phyloP scores from a whole-genome alignment of 371 early-diverging fungal species.

The Mucor velutinosus region DNA sequence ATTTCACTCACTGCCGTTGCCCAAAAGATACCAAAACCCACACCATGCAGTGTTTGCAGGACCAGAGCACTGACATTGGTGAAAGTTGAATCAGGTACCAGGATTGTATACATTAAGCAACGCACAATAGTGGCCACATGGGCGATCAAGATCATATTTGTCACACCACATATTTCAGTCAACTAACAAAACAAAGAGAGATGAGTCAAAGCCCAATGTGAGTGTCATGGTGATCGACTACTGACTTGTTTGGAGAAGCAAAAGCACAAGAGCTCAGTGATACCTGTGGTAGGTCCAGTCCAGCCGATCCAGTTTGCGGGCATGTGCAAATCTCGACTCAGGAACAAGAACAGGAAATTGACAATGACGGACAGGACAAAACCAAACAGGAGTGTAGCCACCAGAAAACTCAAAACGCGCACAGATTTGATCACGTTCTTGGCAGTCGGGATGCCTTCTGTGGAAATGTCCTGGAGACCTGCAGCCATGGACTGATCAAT shows the following conservation, averaged over 20 bases:
- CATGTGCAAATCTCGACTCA: constrained; percentile 40
- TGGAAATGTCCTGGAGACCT: constrained; percentile 4
- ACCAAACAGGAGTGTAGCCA: constrained; percentile 40
- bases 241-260: constrained; percentile 39
- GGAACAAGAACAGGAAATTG: constrained; percentile 44
- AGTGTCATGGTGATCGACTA: background rate
- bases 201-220: background rate
- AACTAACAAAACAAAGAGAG: constrained; percentile 16
- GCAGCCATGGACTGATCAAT: constrained; percentile 31
- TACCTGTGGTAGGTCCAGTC: constrained; percentile 45
- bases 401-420: constrained; percentile 35
- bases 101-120: constrained; percentile 37
- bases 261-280: constrained; percentile 26
- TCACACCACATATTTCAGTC: constrained; percentile 43
- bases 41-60: constrained; percentile 46
- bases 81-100: constrained; percentile 32
- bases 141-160: constrained; percentile 42
- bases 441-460: constrained; percentile 23
- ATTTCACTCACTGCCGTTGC: constrained; percentile 36
- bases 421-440: constrained; percentile 27
- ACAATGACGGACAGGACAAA: constrained; percentile 42
- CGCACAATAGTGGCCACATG: constrained; percentile 44
- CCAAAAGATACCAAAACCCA: constrained; percentile 43
- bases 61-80: constrained; percentile 39
- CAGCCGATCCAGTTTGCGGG: constrained; percentile 46